Percentiles rank a stretch among this genome's conserved stretches.
Conservation (phyloP, 805 yeast species). For the Pachysolen tannophilus region DNA sequence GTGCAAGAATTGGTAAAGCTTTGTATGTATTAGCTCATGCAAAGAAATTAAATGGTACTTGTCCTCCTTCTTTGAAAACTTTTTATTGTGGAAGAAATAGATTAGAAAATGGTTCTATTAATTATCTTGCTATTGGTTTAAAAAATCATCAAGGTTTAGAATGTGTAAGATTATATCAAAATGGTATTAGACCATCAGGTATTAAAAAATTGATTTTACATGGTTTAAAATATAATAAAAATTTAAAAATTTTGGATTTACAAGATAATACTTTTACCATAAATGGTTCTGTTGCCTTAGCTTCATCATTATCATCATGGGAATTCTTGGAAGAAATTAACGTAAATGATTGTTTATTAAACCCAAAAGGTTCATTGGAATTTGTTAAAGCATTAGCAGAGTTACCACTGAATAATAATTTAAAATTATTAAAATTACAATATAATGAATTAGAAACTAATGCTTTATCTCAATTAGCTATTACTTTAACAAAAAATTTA, state of each 20-base stretch:
- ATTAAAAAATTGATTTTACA: constrained; percentile 62
- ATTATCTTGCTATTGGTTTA: constrained; percentile 76
- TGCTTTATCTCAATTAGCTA: constrained; percentile 51
- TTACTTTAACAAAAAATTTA: constrained; percentile 49
- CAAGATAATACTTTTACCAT: constrained; percentile 93
- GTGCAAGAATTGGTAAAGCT: constrained; percentile 87
- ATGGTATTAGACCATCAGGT: constrained; percentile 96
- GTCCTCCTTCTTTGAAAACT: constrained; percentile 56
- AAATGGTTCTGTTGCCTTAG: constrained; percentile 57
- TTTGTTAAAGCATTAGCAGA: constrained; percentile 43
- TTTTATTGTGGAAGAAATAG: constrained; percentile 97
- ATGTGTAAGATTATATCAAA: constrained; percentile 79
- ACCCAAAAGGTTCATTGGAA: constrained; percentile 62
- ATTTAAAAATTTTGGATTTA: constrained; percentile 66
- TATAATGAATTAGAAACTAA: constrained; percentile 76
- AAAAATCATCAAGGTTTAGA: constrained; percentile 71
- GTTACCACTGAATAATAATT: constrained; percentile 26
- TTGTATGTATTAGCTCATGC: constrained; percentile 62
- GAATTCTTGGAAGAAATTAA: constrained; percentile 63
- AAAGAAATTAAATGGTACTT: constrained; percentile 39
- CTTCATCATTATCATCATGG: constrained; percentile 59
- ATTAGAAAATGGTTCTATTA: constrained; percentile 89
- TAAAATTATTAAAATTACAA: constrained; percentile 75
- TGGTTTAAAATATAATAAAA: constrained; percentile 58
- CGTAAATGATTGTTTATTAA: constrained; percentile 82